These are phyloP conservation scores for Puccinia hordei DNA, from an alignment of 1,284 basidiomycete species.

Conservation along the genomic window DNA sequence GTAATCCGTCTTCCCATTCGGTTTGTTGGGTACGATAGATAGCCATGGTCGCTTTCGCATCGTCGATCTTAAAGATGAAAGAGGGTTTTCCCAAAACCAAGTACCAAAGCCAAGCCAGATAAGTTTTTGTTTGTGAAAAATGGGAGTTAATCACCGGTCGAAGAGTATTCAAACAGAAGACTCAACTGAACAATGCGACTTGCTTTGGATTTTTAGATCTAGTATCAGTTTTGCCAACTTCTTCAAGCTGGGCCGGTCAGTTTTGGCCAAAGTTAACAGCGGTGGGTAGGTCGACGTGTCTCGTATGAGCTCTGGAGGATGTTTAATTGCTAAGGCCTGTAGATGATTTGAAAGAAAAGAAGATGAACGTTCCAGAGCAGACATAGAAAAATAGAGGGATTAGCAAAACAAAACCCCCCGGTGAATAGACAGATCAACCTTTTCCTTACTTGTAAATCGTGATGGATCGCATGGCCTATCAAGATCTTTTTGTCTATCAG, in stretches of 20 bases:
- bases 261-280: slow-evolving; percentile 64
- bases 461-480: slow-evolving; percentile 87
- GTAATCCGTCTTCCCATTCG: slow-evolving; percentile 70
- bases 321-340: slow-evolving; percentile 81
- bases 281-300: slow-evolving; percentile 74
- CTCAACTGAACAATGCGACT: slow-evolving; percentile 79
- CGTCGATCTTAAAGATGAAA: slow-evolving; percentile 69
- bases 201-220: slow-evolving; percentile 78
- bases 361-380: too few species aligned
- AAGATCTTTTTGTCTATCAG: slow-evolving; percentile 78
- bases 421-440: not conserved
- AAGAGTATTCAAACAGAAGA: not conserved
- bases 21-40: slow-evolving; percentile 81
- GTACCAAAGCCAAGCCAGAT: too few species aligned
- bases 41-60: slow-evolving; percentile 94
- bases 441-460: slow-evolving; percentile 76
- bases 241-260: slow-evolving; percentile 72
- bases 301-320: slow-evolving; percentile 74
- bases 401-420: not conserved
- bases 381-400: not conserved
- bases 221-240: slow-evolving; percentile 80
- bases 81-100: too few species aligned
- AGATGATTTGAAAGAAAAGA: slow-evolving; percentile 2
- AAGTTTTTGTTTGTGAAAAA: too few species aligned
- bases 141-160: too few species aligned